Conservation (phyloP, 768 basidiomycete species). For the Coprinellus aureogranulatus region DNA sequence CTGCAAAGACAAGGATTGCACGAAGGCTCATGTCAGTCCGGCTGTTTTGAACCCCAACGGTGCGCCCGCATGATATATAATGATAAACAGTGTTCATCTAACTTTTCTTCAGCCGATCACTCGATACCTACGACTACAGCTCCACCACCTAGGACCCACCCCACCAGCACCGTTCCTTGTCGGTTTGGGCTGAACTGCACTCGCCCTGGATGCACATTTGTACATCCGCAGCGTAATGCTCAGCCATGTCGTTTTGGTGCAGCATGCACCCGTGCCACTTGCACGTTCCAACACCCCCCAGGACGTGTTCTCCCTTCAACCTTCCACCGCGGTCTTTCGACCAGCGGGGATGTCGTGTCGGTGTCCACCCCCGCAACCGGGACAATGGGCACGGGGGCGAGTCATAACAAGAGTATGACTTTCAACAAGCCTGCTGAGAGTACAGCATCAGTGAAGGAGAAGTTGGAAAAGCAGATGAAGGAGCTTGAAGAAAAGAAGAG, state of each 20-base stretch:
- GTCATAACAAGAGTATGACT: constrained; percentile 66
- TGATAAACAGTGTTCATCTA: constrained; percentile 13
- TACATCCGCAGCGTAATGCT: constrained; percentile 50
- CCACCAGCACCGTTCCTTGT: constrained; percentile 44
- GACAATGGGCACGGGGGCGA: constrained; percentile 54
- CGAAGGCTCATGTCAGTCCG: constrained; percentile 87
- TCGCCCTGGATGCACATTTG: constrained; percentile 64
- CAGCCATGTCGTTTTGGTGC: constrained; percentile 81
- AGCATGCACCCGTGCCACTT: constrained; percentile 80
- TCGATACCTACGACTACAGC: constrained; percentile 33
- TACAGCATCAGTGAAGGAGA: constrained; percentile 42
- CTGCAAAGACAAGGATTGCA: constrained; percentile 93
- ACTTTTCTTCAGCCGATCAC: constrained; percentile 31
- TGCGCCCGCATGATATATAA: constrained; percentile 26
- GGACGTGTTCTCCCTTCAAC: constrained; percentile 75
- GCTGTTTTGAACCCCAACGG: constrained; percentile 70
- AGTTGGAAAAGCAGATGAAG: constrained; percentile 51
- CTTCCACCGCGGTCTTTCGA: constrained; percentile 76
- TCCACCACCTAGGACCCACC: constrained; percentile 16
- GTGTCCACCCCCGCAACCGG: constrained; percentile 64
- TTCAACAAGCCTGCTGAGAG: constrained; percentile 58
- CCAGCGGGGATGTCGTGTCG: constrained; percentile 57
- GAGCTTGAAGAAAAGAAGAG: constrained; percentile 45
- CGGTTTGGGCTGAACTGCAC: constrained; percentile 74
- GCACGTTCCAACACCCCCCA: constrained; percentile 89